These are phyloP conservation scores for Spirogloea muscicola DNA, from an alignment of 139 green algal species.

Conservation along the genomic window DNA sequence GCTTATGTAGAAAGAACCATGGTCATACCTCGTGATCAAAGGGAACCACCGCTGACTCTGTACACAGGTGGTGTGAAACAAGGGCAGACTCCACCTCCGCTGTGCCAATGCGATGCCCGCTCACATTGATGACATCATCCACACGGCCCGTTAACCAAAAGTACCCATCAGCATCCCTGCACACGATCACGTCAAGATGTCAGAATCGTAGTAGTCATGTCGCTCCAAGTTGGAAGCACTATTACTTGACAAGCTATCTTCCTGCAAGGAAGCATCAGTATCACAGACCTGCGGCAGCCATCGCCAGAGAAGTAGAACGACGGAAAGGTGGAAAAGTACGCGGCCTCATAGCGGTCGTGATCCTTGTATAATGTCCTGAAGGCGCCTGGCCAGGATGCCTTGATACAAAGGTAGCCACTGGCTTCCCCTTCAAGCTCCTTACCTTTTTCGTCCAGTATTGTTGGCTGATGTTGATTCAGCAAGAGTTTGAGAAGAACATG, in stretches of 20 bases:
- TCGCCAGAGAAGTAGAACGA: slow-evolving; percentile 79
- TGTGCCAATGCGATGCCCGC: slow-evolving; percentile 54
- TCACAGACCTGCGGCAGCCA: slow-evolving; percentile 50
- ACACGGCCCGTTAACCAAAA: slow-evolving; percentile 81
- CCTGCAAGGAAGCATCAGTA: too few relatives aligned
- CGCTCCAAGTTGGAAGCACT: too few relatives aligned
- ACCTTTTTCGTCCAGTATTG: slow-evolving; percentile 79
- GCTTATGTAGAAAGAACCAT: too few relatives aligned
- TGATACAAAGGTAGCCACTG: slow-evolving; percentile 59
- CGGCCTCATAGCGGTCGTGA: slow-evolving; percentile 83
- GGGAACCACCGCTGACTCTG: slow-evolving; percentile 43
- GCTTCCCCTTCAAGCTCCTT: slow-evolving; percentile 48
- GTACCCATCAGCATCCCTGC: slow-evolving; percentile 60
- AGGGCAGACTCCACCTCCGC: slow-evolving; percentile 57
- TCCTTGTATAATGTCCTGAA: slow-evolving; percentile 79
- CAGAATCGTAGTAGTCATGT: too few relatives aligned
- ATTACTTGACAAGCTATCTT: too few relatives aligned
- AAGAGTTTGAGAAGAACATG: too few relatives aligned
- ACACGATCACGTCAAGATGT: too few relatives aligned
- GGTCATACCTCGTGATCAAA: slow-evolving; percentile 44
- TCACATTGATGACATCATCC: slow-evolving; percentile 90
- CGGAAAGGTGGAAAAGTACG: slow-evolving; percentile 88
- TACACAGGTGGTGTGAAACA: slow-evolving; percentile 36
- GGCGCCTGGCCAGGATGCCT: slow-evolving; percentile 50
- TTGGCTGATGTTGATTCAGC: slow-evolving; percentile 60